Percentiles rank a stretch among this genome's conserved stretches.
phyloP scores from a whole-genome alignment of 495 filamentous ascomycete genomes.

The Hyphodiscus hymeniophilus region DNA sequence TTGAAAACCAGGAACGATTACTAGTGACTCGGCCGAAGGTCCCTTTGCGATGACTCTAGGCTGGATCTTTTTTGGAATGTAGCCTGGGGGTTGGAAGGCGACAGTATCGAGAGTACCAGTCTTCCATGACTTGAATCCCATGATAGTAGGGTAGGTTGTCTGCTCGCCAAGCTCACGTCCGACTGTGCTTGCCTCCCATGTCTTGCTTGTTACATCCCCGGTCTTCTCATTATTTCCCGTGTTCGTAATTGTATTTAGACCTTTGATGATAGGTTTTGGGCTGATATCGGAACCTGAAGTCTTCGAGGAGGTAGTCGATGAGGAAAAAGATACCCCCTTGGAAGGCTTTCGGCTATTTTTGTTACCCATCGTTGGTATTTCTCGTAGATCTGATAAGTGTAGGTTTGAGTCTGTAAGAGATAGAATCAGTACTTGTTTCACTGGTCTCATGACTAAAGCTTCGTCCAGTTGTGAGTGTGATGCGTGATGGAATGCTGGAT shows the following conservation, averaged over 20 bases:
- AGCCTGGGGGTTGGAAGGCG: background rate
- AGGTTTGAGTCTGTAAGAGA: too few relatives aligned
- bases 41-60: background rate
- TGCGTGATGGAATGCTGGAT: background rate
- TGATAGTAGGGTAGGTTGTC: background rate
- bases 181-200: background rate
- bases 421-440: background rate
- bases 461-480: background rate
- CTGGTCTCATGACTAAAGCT: background rate
- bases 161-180: background rate
- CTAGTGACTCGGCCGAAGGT: background rate
- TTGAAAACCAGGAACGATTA: background rate
- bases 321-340: background rate
- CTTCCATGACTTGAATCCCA: background rate
- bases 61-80: background rate
- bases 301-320: background rate
- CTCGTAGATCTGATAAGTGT: background rate
- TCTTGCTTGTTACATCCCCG: background rate
- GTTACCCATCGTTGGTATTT: background rate
- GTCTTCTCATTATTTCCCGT: background rate
- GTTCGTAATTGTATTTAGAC: too few relatives aligned
- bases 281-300: background rate
- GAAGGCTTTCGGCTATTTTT: background rate
- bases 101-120: slow-evolving; percentile 1
- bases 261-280: background rate